Evolutionary conservation across 345 rosid species (phyloP).

Genomic region (Eucalyptus caleyi): DNA sequence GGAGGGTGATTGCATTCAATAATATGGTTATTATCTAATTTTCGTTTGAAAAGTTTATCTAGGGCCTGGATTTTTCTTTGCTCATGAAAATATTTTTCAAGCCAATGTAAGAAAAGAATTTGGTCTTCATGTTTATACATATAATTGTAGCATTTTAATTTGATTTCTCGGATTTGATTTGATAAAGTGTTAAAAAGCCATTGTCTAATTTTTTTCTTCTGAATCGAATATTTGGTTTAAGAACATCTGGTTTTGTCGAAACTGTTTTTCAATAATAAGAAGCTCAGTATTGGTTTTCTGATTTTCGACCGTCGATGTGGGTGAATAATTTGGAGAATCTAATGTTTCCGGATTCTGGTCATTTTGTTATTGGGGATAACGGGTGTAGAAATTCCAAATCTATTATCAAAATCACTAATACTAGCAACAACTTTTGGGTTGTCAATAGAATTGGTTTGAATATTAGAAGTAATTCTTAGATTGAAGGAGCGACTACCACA

Average conservation of each 20-base stretch:
- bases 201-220: neutral
- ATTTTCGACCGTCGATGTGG: neutral
- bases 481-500: neutral
- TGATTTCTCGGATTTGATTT: neutral
- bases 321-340: neutral
- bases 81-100: neutral
- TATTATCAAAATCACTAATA: neutral
- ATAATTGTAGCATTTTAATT: neutral
- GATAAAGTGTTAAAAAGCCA: neutral
- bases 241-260: neutral
- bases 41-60: neutral
- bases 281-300: neutral
- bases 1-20: neutral
- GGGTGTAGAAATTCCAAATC: neutral
- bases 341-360: neutral
- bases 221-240: neutral
- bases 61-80: neutral
- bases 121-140: neutral
- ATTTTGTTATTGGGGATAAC: neutral
- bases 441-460: neutral
- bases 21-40: neutral
- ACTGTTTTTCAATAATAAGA: neutral
- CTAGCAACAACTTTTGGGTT: neutral
- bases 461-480: accelerated
- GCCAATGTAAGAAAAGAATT: neutral